Evolutionary conservation across 2,329 filamentous ascomycete genomes (phyloP).

Genomic region (Kalmusia sp.): DNA sequence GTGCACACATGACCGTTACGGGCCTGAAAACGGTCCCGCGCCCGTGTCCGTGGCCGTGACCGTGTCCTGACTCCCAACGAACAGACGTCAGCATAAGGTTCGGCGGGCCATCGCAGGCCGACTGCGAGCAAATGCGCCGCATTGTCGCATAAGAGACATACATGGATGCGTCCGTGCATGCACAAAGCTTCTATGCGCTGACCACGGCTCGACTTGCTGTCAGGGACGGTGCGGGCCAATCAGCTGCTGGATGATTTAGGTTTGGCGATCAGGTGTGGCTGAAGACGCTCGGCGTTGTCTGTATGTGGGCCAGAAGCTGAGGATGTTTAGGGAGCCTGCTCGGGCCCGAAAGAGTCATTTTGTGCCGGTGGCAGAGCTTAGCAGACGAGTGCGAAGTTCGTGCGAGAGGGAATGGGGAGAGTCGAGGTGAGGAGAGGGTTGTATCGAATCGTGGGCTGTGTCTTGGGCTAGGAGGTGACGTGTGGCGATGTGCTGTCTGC

Average conservation of each 20-base stretch:
- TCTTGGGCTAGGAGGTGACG: background rate
- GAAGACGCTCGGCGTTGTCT: background rate
- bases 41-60: too few relatives aligned
- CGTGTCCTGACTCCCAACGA: too few relatives aligned
- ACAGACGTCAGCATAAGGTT: slow-evolving; percentile 14
- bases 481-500: background rate
- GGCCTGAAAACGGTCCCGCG: background rate
- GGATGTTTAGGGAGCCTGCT: background rate
- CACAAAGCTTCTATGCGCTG: background rate
- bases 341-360: background rate
- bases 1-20: background rate
- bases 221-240: background rate
- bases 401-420: background rate
- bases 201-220: background rate
- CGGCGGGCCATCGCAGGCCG: background rate
- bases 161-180: background rate
- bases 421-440: background rate
- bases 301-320: background rate
- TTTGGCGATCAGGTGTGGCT: background rate
- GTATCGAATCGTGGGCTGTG: background rate
- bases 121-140: background rate
- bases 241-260: background rate
- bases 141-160: background rate
- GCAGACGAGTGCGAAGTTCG: background rate
- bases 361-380: background rate